Evolutionary conservation across 345 rosid species (phyloP), one percentile per base, ranked within the genome.

Genomic region (Salix viminalis): DNA sequence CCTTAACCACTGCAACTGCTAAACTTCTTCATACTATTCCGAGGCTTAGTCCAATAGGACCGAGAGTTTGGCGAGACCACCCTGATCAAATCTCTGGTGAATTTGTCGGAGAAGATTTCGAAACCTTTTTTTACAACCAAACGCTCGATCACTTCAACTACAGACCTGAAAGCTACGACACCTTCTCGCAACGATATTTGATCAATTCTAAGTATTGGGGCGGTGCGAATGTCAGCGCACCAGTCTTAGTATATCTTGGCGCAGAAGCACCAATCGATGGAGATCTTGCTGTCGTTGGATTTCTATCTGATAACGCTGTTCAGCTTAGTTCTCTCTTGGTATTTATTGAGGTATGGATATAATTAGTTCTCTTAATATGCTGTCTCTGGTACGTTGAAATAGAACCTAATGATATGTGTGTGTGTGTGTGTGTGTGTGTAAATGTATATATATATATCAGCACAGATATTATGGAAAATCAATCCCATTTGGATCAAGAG

Each of bases 101-200:
- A 1, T 4, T 50, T 18, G 34, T 58, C 66, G 71, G 83, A 0
- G 68, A 79, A 10, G 85, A 83, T 19, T 32, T 79, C 0, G 67
- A 77, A 67, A 81, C 86, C 1, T 83, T 75, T 61, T 82, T 77
- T n/a, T 88, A 83, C 82, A 66, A 71, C 8, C 89, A 86, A 71
- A 83, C 91, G 21, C 81, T 88, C 1, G 91, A 88, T 73, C 91
- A 86, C 79, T 88, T 88, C 80, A 86, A 77, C 70, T 88, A 80
- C 41, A 79, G 61, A 30, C 87, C 87, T 11, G 81, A 88, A 67
- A 85, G 90, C 73, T 81, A 75, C 58, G 8, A 56, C 12, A 81
- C 77, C 13, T 88, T 88, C 60, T 79, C 34, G 46, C 90, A 86
- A 68, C 76, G 80, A 58, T 85, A 85, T 44, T 37, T 85, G 1